These are phyloP conservation scores for Penicillium angulare DNA, from an alignment of 495 filamentous ascomycete species.

Conservation along the genomic window DNA sequence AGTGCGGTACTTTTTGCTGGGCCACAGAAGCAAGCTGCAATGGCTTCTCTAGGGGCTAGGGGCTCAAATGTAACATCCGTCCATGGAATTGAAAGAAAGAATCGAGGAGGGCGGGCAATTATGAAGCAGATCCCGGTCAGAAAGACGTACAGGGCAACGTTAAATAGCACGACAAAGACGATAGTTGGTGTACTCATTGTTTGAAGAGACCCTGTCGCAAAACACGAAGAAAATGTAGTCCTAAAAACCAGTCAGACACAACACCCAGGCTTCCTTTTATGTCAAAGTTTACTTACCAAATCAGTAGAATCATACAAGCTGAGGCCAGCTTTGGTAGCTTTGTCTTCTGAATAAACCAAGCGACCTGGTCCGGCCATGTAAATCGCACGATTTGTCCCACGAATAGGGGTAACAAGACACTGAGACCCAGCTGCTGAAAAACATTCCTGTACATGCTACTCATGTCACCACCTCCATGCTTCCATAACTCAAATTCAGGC, in stretches of 20 bases:
- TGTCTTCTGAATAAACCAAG: conserved; percentile 40
- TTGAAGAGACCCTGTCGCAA: conserved; percentile 51
- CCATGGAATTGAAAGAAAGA: conserved; percentile 20
- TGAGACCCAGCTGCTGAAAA: conserved; percentile 51
- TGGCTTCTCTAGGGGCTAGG: conserved; percentile 47
- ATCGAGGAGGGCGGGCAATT: conserved; percentile 40
- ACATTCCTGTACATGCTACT: conserved; percentile 51
- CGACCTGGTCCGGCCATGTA: conserved; percentile 43
- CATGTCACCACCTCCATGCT: conserved; percentile 42
- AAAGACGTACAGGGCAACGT: conserved; percentile 51
- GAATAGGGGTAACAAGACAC: conserved; percentile 47
- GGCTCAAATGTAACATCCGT: conserved; percentile 29
- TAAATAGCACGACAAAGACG: conserved; percentile 52
- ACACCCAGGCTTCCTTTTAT: no score
- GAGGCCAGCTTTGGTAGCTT: conserved; percentile 45
- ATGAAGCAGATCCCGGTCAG: conserved; percentile 51
- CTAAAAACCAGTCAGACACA: conserved; percentile 23
- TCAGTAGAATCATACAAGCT: conserved; percentile 46
- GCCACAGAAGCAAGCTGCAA: conserved; percentile 57
- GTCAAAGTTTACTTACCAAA: conserved; percentile 41
- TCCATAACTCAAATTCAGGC: conserved; percentile 44
- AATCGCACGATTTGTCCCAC: conserved; percentile 50
- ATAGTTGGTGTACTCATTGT: conserved; percentile 44
- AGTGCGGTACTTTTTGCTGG: conserved; percentile 57
- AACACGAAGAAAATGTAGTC: conserved; percentile 55